These are phyloP conservation scores for Lindgomyces ingoldianus DNA, from an alignment of 495 filamentous ascomycete species.

Conservation along the genomic window DNA sequence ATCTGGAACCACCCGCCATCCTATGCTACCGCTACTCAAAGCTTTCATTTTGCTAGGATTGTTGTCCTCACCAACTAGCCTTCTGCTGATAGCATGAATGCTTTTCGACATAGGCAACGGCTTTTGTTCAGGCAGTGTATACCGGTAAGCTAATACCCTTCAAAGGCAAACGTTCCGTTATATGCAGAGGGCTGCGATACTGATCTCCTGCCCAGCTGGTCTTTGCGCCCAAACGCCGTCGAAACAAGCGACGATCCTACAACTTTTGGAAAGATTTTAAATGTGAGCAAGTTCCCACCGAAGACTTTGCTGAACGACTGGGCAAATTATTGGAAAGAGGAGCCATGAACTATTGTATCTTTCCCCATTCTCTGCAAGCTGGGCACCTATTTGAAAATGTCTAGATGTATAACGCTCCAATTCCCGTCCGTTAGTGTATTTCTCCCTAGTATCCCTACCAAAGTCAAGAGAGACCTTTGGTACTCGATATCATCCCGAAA, in stretches of 20 bases:
- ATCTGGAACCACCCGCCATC: conserved; percentile 26
- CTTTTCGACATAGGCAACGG: conserved; percentile 16
- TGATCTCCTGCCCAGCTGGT: conserved; percentile 9
- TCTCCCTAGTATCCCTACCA: too few species aligned
- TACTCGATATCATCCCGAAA: too few species aligned
- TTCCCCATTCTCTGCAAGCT: too few species aligned
- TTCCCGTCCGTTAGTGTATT: too few species aligned
- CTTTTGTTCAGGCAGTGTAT: conserved; percentile 13
- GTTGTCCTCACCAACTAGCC: conserved; percentile 22
- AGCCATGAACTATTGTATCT: too few species aligned
- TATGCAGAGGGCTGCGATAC: too few species aligned
- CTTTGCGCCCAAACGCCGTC: conserved; percentile 16
- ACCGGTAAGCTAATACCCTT: neutral
- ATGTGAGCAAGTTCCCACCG: conserved; percentile 17
- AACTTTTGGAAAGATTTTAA: conserved; percentile 4
- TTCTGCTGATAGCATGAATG: conserved; percentile 10
- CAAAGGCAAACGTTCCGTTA: neutral
- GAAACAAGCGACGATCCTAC: conserved; percentile 12
- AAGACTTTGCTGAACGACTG: conserved; percentile 16
- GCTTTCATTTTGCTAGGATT: conserved; percentile 23
- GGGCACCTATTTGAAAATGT: too few species aligned
- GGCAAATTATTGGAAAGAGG: conserved; percentile 15
- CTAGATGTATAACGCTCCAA: too few species aligned
- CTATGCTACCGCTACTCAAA: conserved; percentile 13
- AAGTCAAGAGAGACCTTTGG: too few species aligned